A percentile compares a stretch with the other conserved stretches of the same genome.
Evolutionary conservation across 495 filamentous ascomycete genomes (phyloP).

Genomic region (Penicillium herquei): DNA sequence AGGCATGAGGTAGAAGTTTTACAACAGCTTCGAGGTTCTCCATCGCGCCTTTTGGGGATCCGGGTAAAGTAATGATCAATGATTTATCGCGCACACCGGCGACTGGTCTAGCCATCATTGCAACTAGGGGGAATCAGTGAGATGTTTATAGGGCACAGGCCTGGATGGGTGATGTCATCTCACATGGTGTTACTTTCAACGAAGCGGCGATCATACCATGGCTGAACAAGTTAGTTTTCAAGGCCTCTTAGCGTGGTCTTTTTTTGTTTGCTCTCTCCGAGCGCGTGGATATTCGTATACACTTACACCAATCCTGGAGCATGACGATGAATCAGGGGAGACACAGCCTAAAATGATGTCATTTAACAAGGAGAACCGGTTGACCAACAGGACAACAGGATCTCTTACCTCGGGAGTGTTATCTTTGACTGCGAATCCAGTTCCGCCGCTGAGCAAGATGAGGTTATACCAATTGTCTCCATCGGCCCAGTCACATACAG

Average conservation of each 20-base stretch:
- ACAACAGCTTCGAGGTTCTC: constrained; percentile 94
- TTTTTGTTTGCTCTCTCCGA: too few relatives aligned
- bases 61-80: constrained; percentile 86
- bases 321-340: constrained; percentile 77
- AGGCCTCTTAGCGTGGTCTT: constrained; percentile 4
- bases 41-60: constrained; percentile 93
- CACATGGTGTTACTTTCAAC: constrained; percentile 83
- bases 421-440: constrained; percentile 89
- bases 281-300: not conserved
- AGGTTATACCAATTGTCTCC: constrained; percentile 61
- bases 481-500: constrained; percentile 70
- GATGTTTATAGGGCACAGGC: constrained; percentile 13
- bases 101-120: constrained; percentile 94
- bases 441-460: constrained; percentile 86
- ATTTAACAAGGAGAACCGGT: constrained; percentile 14
- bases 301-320: constrained; percentile 84
- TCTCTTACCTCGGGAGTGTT: constrained; percentile 77
- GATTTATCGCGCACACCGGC: constrained; percentile 83
- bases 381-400: constrained; percentile 2
- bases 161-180: constrained; percentile 33
- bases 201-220: constrained; percentile 94
- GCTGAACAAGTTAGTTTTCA: constrained; percentile 38
- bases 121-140: constrained; percentile 56
- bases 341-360: constrained; percentile 62
- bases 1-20: constrained; percentile 89